Conservation (phyloP, 2,329 filamentous ascomycete species). For the Fusarium nurragi region DNA sequence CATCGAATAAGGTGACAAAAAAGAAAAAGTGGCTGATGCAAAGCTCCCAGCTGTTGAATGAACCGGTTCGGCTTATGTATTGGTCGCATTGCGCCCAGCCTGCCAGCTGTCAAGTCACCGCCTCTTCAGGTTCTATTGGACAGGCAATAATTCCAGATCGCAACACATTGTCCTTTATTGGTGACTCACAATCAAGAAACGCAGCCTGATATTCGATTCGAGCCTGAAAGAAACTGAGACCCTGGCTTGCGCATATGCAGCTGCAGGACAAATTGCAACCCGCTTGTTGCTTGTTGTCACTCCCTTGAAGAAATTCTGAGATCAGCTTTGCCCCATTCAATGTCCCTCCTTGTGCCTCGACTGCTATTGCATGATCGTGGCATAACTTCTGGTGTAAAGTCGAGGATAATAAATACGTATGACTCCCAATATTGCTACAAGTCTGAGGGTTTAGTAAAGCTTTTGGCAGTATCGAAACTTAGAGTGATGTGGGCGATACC, state of each 20-base stretch:
- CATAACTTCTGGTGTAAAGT: not conserved
- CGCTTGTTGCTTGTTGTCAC: not conserved
- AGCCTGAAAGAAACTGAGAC: constrained; percentile 9
- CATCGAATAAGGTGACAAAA: not conserved
- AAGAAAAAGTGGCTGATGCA: constrained; percentile 14
- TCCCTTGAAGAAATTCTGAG: constrained; percentile 17
- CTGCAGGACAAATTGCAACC: not conserved
- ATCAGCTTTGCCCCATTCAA: not conserved
- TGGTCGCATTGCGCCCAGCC: constrained; percentile 27
- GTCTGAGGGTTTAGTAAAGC: not conserved
- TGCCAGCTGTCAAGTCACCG: constrained; percentile 35
- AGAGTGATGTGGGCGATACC: too few relatives aligned
- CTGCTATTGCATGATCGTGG: not conserved
- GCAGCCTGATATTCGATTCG: constrained; percentile 10
- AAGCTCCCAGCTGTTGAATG: not conserved
- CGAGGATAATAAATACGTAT: not conserved
- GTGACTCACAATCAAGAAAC: constrained; percentile 21
- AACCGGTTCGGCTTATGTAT: constrained; percentile 22
- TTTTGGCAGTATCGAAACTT: too few relatives aligned
- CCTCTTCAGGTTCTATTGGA: constrained; percentile 25
- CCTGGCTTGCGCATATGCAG: constrained; percentile 19
- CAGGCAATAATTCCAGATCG: constrained; percentile 5
- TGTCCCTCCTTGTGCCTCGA: not conserved
- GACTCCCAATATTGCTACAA: not conserved
- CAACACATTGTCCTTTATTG: constrained; percentile 16